These are phyloP conservation scores for Alternaria angustiovoidea DNA, from an alignment of 2,329 filamentous ascomycete species.

Conservation along the genomic window DNA sequence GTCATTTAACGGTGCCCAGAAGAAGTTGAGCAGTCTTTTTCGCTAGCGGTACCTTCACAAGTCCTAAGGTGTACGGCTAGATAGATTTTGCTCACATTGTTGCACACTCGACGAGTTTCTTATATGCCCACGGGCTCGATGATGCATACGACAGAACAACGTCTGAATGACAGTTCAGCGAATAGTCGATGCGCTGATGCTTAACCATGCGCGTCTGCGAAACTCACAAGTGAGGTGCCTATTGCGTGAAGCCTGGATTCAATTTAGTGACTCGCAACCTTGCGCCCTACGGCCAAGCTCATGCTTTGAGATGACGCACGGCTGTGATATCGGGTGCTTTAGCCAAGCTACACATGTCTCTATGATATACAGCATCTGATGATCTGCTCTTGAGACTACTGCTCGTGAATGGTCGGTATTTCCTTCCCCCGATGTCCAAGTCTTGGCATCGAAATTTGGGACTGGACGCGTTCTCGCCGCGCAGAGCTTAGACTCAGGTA, in stretches of 20 bases:
- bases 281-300: background rate
- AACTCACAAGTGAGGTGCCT: background rate
- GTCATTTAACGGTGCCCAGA: constrained; percentile 95
- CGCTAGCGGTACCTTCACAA: constrained; percentile 93
- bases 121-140: background rate
- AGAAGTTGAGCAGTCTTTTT: constrained; percentile 82
- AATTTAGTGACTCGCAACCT: background rate
- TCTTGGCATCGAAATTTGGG: constrained; percentile 29
- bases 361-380: background rate
- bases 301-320: background rate
- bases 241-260: background rate
- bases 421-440: constrained; percentile 18
- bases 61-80: constrained; percentile 87
- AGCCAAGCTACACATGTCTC: background rate
- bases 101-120: constrained; percentile 9
- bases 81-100: constrained; percentile 90
- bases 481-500: constrained; percentile 22
- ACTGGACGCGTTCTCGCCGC: constrained; percentile 39
- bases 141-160: background rate
- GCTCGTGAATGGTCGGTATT: constrained; percentile 13
- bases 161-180: background rate
- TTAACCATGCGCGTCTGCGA: background rate
- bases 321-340: background rate
- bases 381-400: background rate
- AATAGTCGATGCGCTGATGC: background rate